These are phyloP conservation scores for Phytophthora melonis DNA, from an alignment of 352 stramenopile species.

Conservation along the genomic window DNA sequence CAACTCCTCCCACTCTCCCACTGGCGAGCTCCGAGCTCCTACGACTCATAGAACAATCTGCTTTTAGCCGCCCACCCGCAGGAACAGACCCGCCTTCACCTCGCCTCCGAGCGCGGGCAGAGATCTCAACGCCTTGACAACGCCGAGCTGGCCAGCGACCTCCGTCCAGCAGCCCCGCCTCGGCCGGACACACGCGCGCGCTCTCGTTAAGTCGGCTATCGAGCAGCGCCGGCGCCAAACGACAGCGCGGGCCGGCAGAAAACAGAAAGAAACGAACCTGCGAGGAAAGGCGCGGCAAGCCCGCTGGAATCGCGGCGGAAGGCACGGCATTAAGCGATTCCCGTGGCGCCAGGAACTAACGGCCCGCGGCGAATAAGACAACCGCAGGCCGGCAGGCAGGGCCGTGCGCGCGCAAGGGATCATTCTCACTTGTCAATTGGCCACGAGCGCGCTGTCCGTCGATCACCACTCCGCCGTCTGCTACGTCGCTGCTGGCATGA, in stretches of 20 bases:
- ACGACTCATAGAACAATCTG: background rate
- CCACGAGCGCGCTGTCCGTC: background rate
- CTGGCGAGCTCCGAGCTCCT: background rate
- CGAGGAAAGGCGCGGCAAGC: conserved; percentile 41
- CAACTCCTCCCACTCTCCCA: conserved; percentile 5
- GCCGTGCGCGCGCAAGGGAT: background rate
- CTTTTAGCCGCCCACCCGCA: background rate
- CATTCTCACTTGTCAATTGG: conserved; percentile 35
- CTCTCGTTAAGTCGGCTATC: background rate
- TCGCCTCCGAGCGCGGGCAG: background rate
- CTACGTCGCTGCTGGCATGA: conserved; percentile 14
- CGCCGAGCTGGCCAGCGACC: background rate
- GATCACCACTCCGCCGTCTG: background rate
- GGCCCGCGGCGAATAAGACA: conserved; percentile 23
- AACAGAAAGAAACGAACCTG: conserved; percentile 42
- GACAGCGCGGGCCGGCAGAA: conserved; percentile 13
- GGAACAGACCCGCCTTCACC: too few relatives aligned
- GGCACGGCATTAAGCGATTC: conserved; percentile 19
- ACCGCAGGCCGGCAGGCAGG: background rate
- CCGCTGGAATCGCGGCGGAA: conserved; percentile 26
- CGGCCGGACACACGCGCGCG: background rate
- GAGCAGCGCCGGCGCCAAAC: background rate
- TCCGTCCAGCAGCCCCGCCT: background rate
- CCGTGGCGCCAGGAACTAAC: conserved; percentile 5
- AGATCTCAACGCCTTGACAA: background rate